phyloP scores from a whole-genome alignment of 2,329 filamentous ascomycete genomes.

The Basipetospora chlamydospora region DNA sequence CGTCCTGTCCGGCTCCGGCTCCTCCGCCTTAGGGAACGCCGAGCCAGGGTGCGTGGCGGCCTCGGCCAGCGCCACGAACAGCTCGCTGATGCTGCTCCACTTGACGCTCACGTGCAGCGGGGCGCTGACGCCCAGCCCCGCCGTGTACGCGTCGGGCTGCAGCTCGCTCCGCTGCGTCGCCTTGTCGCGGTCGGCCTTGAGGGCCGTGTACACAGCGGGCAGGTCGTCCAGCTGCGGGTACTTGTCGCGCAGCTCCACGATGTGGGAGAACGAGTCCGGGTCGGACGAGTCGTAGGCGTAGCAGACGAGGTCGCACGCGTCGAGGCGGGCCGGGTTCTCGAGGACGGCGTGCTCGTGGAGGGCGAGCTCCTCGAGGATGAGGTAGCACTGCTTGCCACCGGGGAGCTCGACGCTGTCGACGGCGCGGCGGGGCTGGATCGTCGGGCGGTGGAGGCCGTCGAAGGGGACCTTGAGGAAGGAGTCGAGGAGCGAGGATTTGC shows the following conservation, averaged over 20 bases:
- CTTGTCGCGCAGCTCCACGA: slow-evolving; percentile 64
- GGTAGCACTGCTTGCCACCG: slow-evolving; percentile 90
- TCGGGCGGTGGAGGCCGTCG: slow-evolving; percentile 71
- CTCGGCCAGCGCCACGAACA: slow-evolving; percentile 86
- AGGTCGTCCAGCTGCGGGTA: slow-evolving; percentile 78
- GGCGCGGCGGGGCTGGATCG: slow-evolving; percentile 83
- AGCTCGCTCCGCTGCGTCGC: slow-evolving; percentile 86
- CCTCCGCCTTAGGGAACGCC: slow-evolving; percentile 79
- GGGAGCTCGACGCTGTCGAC: slow-evolving; percentile 95
- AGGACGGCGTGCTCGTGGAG: slow-evolving; percentile 90
- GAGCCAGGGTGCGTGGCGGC: slow-evolving; percentile 79
- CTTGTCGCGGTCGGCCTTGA: slow-evolving; percentile 93
- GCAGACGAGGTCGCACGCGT: slow-evolving; percentile 85
- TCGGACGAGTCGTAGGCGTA: slow-evolving; percentile 96
- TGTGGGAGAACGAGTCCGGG: slow-evolving; percentile 87
- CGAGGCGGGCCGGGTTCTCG: slow-evolving; percentile 79
- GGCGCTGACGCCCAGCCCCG: slow-evolving; percentile 70
- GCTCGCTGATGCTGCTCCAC: slow-evolving; percentile 85
- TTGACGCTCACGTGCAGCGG: slow-evolving; percentile 90
- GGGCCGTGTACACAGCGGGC: slow-evolving; percentile 78
- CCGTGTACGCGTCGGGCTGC: slow-evolving; percentile 86
- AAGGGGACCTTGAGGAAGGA: slow-evolving; percentile 85
- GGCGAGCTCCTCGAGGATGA: slow-evolving; percentile 89
- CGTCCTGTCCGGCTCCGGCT: slow-evolving; percentile 70
- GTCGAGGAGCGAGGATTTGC: slow-evolving; percentile 83